phyloP scores from a whole-genome alignment of 192 early-diverging fungal species.

The Coemansia sp. region DNA sequence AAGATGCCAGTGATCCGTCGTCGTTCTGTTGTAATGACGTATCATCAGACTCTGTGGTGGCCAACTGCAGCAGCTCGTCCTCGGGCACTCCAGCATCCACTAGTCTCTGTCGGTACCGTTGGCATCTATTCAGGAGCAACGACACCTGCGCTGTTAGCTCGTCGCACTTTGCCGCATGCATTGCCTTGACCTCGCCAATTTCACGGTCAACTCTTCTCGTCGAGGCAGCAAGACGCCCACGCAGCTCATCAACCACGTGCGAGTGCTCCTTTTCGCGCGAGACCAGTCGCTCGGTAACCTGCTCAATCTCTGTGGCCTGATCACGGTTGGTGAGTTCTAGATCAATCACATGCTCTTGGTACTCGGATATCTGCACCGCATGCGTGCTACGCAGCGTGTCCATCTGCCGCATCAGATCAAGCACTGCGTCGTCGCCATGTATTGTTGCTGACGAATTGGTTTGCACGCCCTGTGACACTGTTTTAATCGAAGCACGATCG shows the following conservation, averaged over 20 bases:
- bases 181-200: slow-evolving; percentile 34
- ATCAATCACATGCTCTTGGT: slow-evolving; percentile 53
- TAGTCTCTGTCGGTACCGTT: slow-evolving; percentile 25
- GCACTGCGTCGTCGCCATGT: slow-evolving; percentile 48
- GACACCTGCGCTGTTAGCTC: slow-evolving; percentile 40
- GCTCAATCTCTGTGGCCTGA: slow-evolving; percentile 36
- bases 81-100: slow-evolving; percentile 23
- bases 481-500: slow-evolving; percentile 5
- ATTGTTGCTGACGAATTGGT: slow-evolving; percentile 15
- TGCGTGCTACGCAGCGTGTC: slow-evolving; percentile 37
- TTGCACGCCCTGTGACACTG: slow-evolving; percentile 20
- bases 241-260: slow-evolving; percentile 26
- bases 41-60: background rate
- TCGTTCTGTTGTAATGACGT: background rate
- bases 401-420: slow-evolving; percentile 52
- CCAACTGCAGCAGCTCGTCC: slow-evolving; percentile 33
- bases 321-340: slow-evolving; percentile 51
- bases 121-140: slow-evolving; percentile 29
- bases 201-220: slow-evolving; percentile 37
- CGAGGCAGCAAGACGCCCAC: slow-evolving; percentile 24
- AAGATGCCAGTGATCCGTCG: background rate
- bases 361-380: slow-evolving; percentile 48
- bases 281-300: slow-evolving; percentile 19
- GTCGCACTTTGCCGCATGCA: slow-evolving; percentile 49
- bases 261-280: slow-evolving; percentile 24